A percentile compares a stretch with the other conserved stretches of the same genome.
phyloP scores from a whole-genome alignment of 805 yeast species.

The Teunomyces lycoperdinae region DNA sequence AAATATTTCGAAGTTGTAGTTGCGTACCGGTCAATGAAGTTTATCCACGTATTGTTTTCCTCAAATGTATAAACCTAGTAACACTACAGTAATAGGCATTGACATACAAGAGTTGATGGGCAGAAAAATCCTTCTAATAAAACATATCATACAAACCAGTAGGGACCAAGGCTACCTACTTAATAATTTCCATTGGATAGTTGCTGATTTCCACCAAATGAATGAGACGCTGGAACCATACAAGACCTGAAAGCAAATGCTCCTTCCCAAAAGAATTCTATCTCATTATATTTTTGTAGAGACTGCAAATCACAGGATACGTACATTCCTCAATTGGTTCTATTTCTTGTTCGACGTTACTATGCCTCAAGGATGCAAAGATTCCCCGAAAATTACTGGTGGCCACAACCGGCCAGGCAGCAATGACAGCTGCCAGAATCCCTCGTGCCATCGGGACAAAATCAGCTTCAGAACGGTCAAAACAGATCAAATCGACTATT shows the following conservation, averaged over 20 bases:
- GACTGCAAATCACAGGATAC: neutral
- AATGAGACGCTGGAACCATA: slow-evolving; percentile 13
- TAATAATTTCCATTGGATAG: slow-evolving; percentile 31
- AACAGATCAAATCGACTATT: slow-evolving; percentile 27
- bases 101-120: slow-evolving; percentile 22
- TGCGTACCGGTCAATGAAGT: slow-evolving; percentile 21
- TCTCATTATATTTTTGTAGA: neutral
- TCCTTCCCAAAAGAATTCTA: neutral
- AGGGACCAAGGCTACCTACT: slow-evolving; percentile 20
- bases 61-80: slow-evolving; percentile 15
- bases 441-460: slow-evolving; percentile 20
- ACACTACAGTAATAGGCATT: slow-evolving; percentile 18
- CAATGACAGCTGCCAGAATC: slow-evolving; percentile 7
- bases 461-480: slow-evolving; percentile 18
- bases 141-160: slow-evolving; percentile 17
- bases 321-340: slow-evolving; percentile 5
- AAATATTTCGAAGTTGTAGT: slow-evolving; percentile 8
- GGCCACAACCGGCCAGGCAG: neutral
- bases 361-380: neutral
- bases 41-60: slow-evolving; percentile 27
- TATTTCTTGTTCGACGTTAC: slow-evolving; percentile 4
- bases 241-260: slow-evolving; percentile 7
- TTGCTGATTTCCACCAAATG: slow-evolving; percentile 12
- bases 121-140: slow-evolving; percentile 19
- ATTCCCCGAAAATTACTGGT: neutral